Conservation (phyloP, 108 stramenopile genomes). For the Cyclotella atomus region DNA sequence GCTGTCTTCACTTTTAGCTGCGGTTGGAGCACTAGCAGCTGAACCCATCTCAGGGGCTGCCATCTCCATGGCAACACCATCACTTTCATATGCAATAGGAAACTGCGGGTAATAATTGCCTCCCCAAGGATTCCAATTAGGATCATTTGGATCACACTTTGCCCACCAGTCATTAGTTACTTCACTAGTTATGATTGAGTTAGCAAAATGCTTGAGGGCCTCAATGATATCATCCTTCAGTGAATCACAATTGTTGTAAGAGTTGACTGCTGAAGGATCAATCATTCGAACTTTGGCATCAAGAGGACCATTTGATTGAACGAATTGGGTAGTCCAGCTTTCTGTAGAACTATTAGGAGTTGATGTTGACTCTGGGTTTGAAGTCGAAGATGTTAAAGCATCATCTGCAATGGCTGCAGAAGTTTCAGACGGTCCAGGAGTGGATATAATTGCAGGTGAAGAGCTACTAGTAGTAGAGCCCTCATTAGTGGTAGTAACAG, state of each 20-base stretch:
- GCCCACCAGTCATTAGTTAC: constrained; percentile 16
- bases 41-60: too few relatives aligned
- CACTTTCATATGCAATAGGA: constrained; percentile 20
- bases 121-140: constrained; percentile 20
- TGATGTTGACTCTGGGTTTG: background rate
- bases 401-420: background rate
- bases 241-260: constrained; percentile 39
- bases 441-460: background rate
- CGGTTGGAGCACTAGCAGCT: background rate
- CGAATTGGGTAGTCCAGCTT: constrained; percentile 13
- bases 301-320: constrained; percentile 33
- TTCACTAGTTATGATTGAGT: constrained; percentile 37
- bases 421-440: background rate
- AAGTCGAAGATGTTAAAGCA: too few relatives aligned
- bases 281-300: constrained; percentile 42
- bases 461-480: background rate
- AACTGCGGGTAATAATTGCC: constrained; percentile 1
- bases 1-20: constrained; percentile 37
- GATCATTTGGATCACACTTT: constrained; percentile 33
- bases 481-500: background rate
- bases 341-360: background rate
- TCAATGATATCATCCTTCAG: constrained; percentile 47
- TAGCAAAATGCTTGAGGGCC: constrained; percentile 49
- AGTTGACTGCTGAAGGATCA: constrained; percentile 31
- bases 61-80: too few relatives aligned